Evolutionary conservation across 2,329 filamentous ascomycete species (phyloP), one percentile per base, ranked within the genome.

Genomic region (Colletotrichum eleusines): DNA sequence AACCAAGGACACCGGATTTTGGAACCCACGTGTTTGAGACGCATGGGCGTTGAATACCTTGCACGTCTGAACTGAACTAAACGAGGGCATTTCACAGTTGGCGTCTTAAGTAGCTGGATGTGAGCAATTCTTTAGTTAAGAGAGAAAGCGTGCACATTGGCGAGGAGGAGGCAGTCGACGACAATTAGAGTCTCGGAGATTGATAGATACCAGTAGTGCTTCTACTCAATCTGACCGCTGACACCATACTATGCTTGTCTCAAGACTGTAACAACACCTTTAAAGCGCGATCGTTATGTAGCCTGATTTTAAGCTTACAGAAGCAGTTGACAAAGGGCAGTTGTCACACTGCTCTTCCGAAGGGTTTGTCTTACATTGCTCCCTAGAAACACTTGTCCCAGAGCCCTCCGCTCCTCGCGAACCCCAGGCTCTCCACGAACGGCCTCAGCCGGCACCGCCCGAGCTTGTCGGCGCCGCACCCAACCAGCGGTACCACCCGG

Each of bases 231-330:
- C 16, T 20, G 8, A 31, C 5, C 16, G 9, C 26, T 28, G 8
- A 12, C 16, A 12, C 18, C 6, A 33, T 53, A 20, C 2, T 20
- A 9, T 28, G 18, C 2, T 9, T 51, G 2, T 31, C 16, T n/a
- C n/a, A n/a, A n/a, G n/a, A n/a, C n/a, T n/a, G 2, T 20, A 48
- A 57, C 62, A 74, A 78, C 71, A 61, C 20, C 78, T 70, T 12
- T 77, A 73, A 0, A 80, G 78, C 74, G 57, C 72, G 66, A n/a
- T 28, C n/a, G 6, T 63, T 44, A 33, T 23, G 31, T 18, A 44
- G 3, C 46, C 8, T 23, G 7, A 1, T 7, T 12, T 40, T 6
- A 9, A 11, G 9, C 2, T 7, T 14, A 3, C 18, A 35, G 3
- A 51, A 20, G n/a, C 8, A 55, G 35, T 64, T 20, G 35, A 33